Evolutionary conservation across 2,329 filamentous ascomycete genomes (phyloP), one percentile per base, ranked within the genome.

Genomic region (Neopestalotiopsis clavispora): DNA sequence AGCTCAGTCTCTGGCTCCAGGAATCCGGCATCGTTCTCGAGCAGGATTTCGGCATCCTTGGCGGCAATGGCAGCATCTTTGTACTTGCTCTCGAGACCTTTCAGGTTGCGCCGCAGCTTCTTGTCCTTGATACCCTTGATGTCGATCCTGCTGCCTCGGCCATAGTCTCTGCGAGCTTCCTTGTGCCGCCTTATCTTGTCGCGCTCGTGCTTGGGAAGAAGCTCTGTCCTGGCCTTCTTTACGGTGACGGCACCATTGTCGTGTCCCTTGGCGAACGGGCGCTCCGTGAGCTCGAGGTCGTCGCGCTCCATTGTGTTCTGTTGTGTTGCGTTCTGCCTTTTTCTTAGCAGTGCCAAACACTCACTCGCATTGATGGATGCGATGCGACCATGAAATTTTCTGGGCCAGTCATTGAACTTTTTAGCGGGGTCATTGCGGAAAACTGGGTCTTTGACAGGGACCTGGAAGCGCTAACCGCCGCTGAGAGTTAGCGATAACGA

Each of bases 21-120:
- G 75, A 97, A 97, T 6, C 96, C 96, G 12, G 88, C 84, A 6
- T 91, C 89, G 79, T 97, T 94, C 81, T 98, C 95, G 67, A 97
- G 88, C 74, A 99, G 83, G 68, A 99, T 96, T 82, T 99, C 96
- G 28, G 95, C 64, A 85, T 98, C 95, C 81, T 97, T 97, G 17
- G 96, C 94, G 79, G 93, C 91, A 45, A 97, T 81, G 0, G 92
- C 85, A 1, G 95, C 95, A 74, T 92, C 88, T 76, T 94, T 89
- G 81, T 94, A 95, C 80, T 96, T 96, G 69, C 84, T 84, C 79
- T 99, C 96, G 60, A 98, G 86, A 1, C 86, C 86, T 77, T 90
- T 91, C 64, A 99, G 83, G 72, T 94, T 97, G 13, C 90, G 88
- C 63, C 94, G 91, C 71, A 98, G 82, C 80, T 98, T 99, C 86